Conservation (phyloP, 192 early-diverging fungal genomes). For the Allomyces arbusculus region DNA sequence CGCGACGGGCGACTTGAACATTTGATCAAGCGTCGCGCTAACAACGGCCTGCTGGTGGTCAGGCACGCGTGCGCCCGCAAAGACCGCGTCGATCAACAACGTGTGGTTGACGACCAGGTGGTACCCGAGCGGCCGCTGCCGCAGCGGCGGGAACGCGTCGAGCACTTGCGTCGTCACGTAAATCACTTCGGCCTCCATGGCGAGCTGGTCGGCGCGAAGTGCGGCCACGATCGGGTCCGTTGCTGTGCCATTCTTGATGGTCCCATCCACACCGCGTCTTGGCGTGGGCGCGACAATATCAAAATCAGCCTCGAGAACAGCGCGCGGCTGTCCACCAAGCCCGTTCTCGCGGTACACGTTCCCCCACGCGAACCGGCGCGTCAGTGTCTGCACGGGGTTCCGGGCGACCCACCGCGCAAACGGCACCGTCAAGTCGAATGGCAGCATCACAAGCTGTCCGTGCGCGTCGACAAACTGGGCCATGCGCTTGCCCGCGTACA, state of each 20-base stretch:
- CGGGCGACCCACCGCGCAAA: conserved; percentile 72
- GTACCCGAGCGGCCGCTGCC: conserved; percentile 22
- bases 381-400: conserved; percentile 32
- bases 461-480: conserved; percentile 62
- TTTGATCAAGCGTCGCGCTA: conserved; percentile 25
- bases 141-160: conserved; percentile 44
- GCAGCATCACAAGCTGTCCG: conserved; percentile 65
- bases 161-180: conserved; percentile 55
- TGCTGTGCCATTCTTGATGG: background rate
- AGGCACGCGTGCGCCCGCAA: conserved; percentile 24
- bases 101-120: conserved; percentile 53
- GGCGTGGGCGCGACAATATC: conserved; percentile 57
- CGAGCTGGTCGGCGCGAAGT: conserved; percentile 21
- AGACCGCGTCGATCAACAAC: conserved; percentile 42
- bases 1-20: background rate
- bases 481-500: conserved; percentile 42
- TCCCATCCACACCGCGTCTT: background rate
- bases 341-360: conserved; percentile 57
- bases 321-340: conserved; percentile 65
- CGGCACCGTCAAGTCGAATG: conserved; percentile 75
- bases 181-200: conserved; percentile 77
- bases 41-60: conserved; percentile 36
- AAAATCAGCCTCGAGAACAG: conserved; percentile 66
- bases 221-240: background rate
- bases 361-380: conserved; percentile 78